Evolutionary conservation across 2,329 filamentous ascomycete species (phyloP), one percentile per base, ranked within the genome.

Genomic region (Elsinoe ampelina): DNA sequence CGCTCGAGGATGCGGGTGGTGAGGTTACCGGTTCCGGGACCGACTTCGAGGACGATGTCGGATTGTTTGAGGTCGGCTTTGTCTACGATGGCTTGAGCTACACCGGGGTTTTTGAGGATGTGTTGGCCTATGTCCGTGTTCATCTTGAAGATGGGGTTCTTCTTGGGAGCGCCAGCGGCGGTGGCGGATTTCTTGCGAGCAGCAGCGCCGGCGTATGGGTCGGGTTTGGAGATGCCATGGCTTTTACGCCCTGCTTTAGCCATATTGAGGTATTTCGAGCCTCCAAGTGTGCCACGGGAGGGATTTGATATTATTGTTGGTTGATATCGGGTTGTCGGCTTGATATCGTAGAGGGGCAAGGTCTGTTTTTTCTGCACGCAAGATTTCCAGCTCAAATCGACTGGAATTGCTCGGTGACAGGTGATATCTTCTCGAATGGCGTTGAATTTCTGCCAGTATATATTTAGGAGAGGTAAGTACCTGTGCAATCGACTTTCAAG

Each of bases 111-210:
- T 71, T 95, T 96, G 62, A 97, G 80, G 60, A 98, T 93, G 71
- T 97, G 89, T 68, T 87, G 84, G 65, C 92, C 90, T 63, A 93
- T 82, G 70, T 92, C 82, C 64, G 87, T 93, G 77, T 95, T 95
- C 83, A 96, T 95, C 71, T 95, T 95, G 82, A 97, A 97, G 72
- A 96, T 89, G 65, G 88, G 91, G 75, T 95, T 90, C 41, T 77
- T 76, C 5, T 75, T 73, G 38, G 72, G 71, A 15, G 34, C 38
- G 20, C 15, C 17, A 19, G 17, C 20, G 22, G 32, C 38, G 19
- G 75, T 67, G 58, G 58, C 54, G 61, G 61, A 52, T 69, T 81
- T 80, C 69, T 81, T 81, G 54, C 65, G 64, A 58, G 68, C 62
- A 2, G 72, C 69, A 2, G 73, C 69, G 50, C 73, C 73, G 2